Evolutionary conservation across 2,329 filamentous ascomycete species (phyloP).

Genomic region (Aurifilum marmelostoma): DNA sequence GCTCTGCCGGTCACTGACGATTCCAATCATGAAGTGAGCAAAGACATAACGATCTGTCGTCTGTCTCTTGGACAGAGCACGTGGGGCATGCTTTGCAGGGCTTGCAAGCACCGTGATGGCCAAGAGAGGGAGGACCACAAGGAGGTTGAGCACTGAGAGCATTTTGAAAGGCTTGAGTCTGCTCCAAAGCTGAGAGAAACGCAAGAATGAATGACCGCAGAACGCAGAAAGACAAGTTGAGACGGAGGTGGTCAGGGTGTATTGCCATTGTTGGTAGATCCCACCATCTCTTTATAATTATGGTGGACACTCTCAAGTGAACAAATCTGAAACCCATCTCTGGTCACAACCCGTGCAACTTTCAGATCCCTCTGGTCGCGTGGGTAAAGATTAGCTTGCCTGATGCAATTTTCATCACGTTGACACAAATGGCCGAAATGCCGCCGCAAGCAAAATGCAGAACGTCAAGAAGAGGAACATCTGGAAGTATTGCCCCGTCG

Average conservation of each 20-base stretch:
- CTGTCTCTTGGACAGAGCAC: background rate
- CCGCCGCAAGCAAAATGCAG: background rate
- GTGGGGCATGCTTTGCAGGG: background rate
- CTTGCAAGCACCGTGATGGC: background rate
- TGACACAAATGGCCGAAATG: background rate
- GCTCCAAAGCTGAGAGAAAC: background rate
- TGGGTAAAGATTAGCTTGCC: background rate
- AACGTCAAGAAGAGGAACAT: background rate
- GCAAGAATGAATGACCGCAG: no score
- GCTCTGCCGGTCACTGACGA: conserved; percentile 46
- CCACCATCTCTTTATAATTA: background rate
- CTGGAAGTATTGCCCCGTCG: background rate
- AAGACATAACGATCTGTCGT: conserved; percentile 40
- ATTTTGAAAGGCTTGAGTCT: background rate
- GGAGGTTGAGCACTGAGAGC: background rate
- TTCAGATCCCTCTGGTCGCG: background rate
- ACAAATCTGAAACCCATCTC: background rate
- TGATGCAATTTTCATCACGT: background rate
- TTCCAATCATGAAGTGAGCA: conserved; percentile 52
- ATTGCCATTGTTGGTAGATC: background rate
- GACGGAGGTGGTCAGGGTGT: background rate
- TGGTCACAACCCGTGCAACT: background rate
- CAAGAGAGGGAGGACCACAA: background rate
- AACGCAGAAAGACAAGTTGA: background rate
- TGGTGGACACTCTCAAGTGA: background rate